Base-by-base conservation (phyloP, 805 yeast species). In the Candida yuanshanica region DNA sequence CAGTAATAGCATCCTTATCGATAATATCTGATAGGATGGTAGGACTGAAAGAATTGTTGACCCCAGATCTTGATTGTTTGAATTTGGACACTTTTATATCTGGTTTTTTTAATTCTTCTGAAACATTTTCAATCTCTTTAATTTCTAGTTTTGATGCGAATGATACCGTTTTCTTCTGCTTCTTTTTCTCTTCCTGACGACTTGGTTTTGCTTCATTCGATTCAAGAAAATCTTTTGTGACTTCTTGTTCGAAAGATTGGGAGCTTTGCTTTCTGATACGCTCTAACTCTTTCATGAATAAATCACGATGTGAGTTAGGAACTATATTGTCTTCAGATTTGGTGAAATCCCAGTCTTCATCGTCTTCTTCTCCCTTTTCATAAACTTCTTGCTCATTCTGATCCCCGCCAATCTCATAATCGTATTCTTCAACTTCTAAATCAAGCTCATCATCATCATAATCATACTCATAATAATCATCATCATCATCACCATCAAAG, bases 101-200 rank as follows among this genome's bases (percentile, higher is more conserved):
- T 35, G 56, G 52, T 13, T 60, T 50, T 46, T 58, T 69, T 45
- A 76, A 51, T 27, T 68, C 68, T 23, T 68, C 69, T 53, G 81
- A 76, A 3, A 78, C 65, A 47, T 77, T 74, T 37, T 76, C 83
- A 36, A 82, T 68, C 42, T 77, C 79, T 46, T 79, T 80, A 10
- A 83, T 72, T 35, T 79, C 75, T 24, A 79, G 64, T 2, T 62
- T 62, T 2, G 59, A 58, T 0, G 79, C 68, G 60, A 81, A 82
- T 14, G 70, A 58, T 9, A 82, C 87, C 2, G 73, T 60, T 49
- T 77, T 78, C 46, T 66, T 66, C 31, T 18, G 26, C 23, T 42
- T 44, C 20, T 11, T 22, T 12, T 22, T 17, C n/a, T n/a, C n/a
- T n/a, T n/a, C n/a, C n/a, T n/a, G n/a, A n/a, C n/a, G 13, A 26